Percentiles rank a stretch among this genome's conserved stretches.
Conservation (phyloP, 805 yeast species). For the Crinitomyces ghanaensis region DNA sequence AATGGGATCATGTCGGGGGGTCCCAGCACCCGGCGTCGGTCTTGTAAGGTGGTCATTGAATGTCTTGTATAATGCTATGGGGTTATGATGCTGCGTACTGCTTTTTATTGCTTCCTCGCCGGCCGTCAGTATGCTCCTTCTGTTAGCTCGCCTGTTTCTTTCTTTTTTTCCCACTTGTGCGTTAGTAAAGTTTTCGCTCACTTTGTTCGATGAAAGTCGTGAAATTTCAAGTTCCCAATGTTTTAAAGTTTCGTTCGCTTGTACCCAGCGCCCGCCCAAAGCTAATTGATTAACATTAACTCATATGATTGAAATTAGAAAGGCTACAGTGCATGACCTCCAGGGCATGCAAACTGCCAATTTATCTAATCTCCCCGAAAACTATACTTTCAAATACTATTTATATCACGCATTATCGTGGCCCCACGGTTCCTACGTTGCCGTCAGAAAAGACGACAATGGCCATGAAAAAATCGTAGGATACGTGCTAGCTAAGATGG, state of each 20-base stretch:
- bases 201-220: too few species aligned
- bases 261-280: too few species aligned
- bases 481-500: constrained; percentile 92
- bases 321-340: constrained; percentile 74
- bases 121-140: too few species aligned
- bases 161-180: too few species aligned
- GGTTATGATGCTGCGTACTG: too few species aligned
- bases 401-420: constrained; percentile 88
- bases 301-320: constrained; percentile 70
- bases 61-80: too few species aligned
- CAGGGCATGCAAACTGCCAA: constrained; percentile 96
- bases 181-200: too few species aligned
- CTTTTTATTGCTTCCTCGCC: too few species aligned
- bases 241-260: too few species aligned
- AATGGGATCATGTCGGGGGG: constrained; percentile 57
- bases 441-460: constrained; percentile 54
- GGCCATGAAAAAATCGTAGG: constrained; percentile 84
- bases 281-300: too few species aligned
- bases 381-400: constrained; percentile 84
- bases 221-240: too few species aligned
- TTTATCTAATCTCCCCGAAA: constrained; percentile 85
- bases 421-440: constrained; percentile 97
- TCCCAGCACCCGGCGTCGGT: constrained; percentile 79
- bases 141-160: too few species aligned
- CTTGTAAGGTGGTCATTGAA: constrained; percentile 32